These are phyloP conservation scores for Echites panduratus DNA, from an alignment of 257 asterid genomes.

Conservation along the genomic window DNA sequence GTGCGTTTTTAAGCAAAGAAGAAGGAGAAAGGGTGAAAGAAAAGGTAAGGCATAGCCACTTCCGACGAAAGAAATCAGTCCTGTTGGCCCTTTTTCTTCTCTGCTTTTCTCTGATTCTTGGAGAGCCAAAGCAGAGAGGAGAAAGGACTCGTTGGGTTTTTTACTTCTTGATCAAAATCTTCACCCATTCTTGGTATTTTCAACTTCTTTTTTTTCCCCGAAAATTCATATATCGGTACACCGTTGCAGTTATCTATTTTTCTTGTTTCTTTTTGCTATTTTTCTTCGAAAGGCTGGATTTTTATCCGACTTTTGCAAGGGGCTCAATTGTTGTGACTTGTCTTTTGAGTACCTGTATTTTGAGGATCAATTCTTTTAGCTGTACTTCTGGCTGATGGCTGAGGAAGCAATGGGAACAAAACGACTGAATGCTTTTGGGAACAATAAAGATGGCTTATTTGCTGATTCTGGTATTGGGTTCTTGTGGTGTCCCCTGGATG, in stretches of 20 bases:
- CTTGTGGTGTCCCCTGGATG: conserved; percentile 38
- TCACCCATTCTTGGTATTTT: conserved; percentile 16
- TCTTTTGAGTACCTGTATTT: background rate
- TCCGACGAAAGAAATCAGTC: background rate
- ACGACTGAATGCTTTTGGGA: conserved; percentile 18
- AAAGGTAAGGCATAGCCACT: background rate
- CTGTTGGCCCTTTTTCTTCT: conserved; percentile 1
- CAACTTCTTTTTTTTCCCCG: background rate
- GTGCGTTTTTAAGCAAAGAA: background rate
- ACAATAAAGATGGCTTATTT: conserved; percentile 15
- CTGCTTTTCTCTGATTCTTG: conserved; percentile 14
- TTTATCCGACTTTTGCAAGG: background rate
- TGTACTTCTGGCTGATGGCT: conserved; percentile 9
- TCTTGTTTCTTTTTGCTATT: too few species aligned
- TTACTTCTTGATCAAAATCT: too few species aligned
- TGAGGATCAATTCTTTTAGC: conserved; percentile 8
- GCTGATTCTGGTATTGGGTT: conserved; percentile 33
- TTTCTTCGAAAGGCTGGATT: conserved; percentile 1
- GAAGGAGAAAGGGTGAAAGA: background rate
- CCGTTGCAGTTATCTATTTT: conserved; percentile 3
- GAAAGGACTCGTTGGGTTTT: conserved; percentile 3
- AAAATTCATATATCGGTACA: conserved; percentile 3
- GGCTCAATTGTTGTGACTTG: background rate
- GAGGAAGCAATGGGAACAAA: conserved; percentile 25
- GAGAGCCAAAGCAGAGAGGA: conserved; percentile 17